phyloP scores from a whole-genome alignment of 345 rosid genomes.

The Gossypium thurberi region DNA sequence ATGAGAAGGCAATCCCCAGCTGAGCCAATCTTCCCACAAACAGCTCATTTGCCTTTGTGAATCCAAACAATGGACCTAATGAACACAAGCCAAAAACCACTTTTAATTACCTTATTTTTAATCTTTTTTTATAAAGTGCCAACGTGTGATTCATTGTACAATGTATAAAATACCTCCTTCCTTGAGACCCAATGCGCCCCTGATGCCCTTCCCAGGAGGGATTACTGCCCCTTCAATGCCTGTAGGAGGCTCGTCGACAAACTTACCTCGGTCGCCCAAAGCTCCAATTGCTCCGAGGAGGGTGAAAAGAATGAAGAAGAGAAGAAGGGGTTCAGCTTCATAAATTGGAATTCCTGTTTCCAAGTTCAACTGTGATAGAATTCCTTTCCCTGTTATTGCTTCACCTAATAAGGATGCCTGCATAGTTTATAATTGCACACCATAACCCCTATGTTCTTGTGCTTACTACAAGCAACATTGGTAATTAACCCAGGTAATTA shows the following conservation, averaged over 20 bases:
- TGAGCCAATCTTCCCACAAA: constrained; percentile 95
- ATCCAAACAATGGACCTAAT: constrained; percentile 86
- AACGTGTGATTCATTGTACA: too few relatives aligned
- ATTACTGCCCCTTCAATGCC: constrained; percentile 77
- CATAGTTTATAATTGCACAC: neutral
- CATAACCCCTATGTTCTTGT: neutral
- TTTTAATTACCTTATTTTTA: too few relatives aligned
- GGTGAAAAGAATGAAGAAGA: constrained; percentile 92
- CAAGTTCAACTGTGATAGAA: constrained; percentile 68
- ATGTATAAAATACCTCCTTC: constrained; percentile 53
- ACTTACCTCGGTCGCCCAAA: constrained; percentile 79
- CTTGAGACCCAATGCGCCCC: constrained; percentile 69
- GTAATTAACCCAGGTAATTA: too few relatives aligned
- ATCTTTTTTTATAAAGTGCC: too few relatives aligned
- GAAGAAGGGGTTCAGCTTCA: constrained; percentile 95
- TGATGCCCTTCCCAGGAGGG: constrained; percentile 68
- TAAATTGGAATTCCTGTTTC: constrained; percentile 95
- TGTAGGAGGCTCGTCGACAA: constrained; percentile 71
- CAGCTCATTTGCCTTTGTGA: constrained; percentile 86
- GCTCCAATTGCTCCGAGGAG: constrained; percentile 96
- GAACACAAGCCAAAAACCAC: neutral
- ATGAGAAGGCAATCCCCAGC: constrained; percentile 83
- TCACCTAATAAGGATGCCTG: constrained; percentile 94
- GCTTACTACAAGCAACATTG: neutral
- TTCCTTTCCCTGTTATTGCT: constrained; percentile 88